Conservation (phyloP, 2,329 filamentous ascomycete genomes). For the Talaromyces sp. region DNA sequence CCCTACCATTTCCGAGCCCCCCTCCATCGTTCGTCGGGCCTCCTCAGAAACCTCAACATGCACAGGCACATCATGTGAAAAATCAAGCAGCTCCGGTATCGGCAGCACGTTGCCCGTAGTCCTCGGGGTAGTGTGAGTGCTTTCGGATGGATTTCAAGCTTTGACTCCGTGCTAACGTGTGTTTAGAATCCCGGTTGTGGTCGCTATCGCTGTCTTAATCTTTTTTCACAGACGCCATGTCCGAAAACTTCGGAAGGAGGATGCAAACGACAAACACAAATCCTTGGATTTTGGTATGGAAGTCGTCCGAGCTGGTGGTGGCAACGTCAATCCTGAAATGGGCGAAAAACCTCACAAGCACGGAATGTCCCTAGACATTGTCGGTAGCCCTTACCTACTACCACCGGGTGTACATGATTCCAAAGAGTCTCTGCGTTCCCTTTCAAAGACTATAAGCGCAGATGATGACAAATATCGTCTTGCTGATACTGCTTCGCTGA, state of each 20-base stretch:
- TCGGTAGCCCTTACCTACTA: conserved; percentile 79
- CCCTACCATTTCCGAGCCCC: conserved; percentile 21
- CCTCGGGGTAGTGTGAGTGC: conserved; percentile 64
- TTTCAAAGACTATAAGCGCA: conserved; percentile 68
- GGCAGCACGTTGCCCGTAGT: conserved; percentile 62
- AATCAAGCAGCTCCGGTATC: conserved; percentile 49
- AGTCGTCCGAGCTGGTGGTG: conserved; percentile 31
- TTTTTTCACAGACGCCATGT: conserved; percentile 75
- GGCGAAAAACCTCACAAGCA: conserved; percentile 53
- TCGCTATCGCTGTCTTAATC: conserved; percentile 62
- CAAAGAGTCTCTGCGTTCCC: conserved; percentile 77
- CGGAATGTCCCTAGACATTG: conserved; percentile 58
- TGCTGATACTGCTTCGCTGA: conserved; percentile 40
- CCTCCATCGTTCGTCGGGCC: conserved; percentile 21
- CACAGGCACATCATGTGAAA: conserved; percentile 48
- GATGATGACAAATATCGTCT: conserved; percentile 84
- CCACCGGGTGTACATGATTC: conserved; percentile 74
- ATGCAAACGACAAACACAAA: conserved; percentile 78
- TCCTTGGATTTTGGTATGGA: conserved; percentile 90
- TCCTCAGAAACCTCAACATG: conserved; percentile 19
- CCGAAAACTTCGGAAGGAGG: conserved; percentile 67
- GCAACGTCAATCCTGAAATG: conserved; percentile 46
- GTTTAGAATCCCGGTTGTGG: conserved; percentile 66
- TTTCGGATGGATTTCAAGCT: not conserved
- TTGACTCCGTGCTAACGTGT: conserved; percentile 21